phyloP scores from a whole-genome alignment of 208 protist genomes.

The Trypanosomatidae sp. region DNA sequence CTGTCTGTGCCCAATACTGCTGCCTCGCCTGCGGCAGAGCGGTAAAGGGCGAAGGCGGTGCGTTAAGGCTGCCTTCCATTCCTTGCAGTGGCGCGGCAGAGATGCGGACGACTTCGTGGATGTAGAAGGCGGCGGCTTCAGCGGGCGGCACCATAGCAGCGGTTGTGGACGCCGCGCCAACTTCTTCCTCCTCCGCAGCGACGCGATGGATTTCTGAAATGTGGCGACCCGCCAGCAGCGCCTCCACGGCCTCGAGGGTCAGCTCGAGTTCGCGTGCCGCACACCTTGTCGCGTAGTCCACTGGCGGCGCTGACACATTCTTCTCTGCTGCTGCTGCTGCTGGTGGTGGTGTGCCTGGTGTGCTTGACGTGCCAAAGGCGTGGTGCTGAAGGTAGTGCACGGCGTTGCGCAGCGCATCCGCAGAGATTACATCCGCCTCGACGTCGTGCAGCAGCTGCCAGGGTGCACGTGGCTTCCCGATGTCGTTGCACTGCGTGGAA shows the following conservation, averaged over 20 bases:
- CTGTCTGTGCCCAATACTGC: constrained; percentile 10
- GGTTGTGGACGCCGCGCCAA: constrained; percentile 3
- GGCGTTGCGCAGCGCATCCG: constrained; percentile 9
- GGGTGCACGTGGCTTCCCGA: constrained; percentile 13
- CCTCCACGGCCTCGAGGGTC: constrained; percentile 20
- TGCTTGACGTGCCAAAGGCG: too few species aligned
- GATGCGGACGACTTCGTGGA: constrained; percentile 8
- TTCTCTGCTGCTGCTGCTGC: background rate
- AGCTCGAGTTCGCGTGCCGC: constrained; percentile 20
- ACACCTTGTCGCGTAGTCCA: background rate
- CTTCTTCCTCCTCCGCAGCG: constrained; percentile 1
- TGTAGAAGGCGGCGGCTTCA: constrained; percentile 18
- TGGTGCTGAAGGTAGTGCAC: constrained; percentile 25
- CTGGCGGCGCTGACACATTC: background rate
- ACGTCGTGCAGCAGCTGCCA: constrained; percentile 12
- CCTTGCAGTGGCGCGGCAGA: too few species aligned
- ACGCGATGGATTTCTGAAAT: constrained; percentile 9
- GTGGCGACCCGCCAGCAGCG: constrained; percentile 13
- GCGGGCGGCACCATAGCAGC: constrained; percentile 22
- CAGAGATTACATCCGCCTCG: constrained; percentile 2
- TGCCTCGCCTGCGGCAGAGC: constrained; percentile 10
- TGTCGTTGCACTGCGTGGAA: constrained; percentile 10
- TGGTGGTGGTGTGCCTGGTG: too few species aligned
- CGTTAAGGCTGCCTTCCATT: background rate
- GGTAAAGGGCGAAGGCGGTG: background rate